Conservation (phyloP, 2,329 filamentous ascomycete species). For the Penicillium brasilianum region DNA sequence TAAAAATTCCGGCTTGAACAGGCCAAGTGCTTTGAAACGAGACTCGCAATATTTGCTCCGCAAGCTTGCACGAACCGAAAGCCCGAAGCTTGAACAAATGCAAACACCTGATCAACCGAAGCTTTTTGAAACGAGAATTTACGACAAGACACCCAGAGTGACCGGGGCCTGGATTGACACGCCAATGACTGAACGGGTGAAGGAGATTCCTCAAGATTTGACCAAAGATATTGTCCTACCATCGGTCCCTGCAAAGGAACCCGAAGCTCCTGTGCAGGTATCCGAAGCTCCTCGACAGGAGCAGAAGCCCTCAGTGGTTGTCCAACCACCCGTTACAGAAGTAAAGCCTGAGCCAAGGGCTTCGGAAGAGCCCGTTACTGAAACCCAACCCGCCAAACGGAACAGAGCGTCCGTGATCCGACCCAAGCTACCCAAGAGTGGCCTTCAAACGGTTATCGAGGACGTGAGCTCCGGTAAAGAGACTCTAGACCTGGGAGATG, state of each 20-base stretch:
- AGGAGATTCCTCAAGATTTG: constrained; percentile 31
- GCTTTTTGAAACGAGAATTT: constrained; percentile 37
- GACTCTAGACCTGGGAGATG: constrained; percentile 47
- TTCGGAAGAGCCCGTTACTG: constrained; percentile 3
- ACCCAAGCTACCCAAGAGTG: constrained; percentile 49
- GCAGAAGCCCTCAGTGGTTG: constrained; percentile 13
- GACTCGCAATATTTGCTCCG: constrained; percentile 51
- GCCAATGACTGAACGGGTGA: constrained; percentile 47
- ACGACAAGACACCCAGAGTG: constrained; percentile 52
- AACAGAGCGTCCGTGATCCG: constrained; percentile 37
- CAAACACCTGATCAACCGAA: constrained; percentile 45
- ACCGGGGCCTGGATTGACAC: constrained; percentile 55
- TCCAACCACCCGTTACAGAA: constrained; percentile 4
- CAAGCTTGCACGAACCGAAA: constrained; percentile 47
- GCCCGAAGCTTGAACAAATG: constrained; percentile 37
- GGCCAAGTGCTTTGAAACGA: constrained; percentile 38
- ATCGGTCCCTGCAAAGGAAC: constrained; percentile 21
- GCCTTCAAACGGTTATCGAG: constrained; percentile 48
- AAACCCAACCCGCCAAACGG: constrained; percentile 19
- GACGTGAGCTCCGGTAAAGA: constrained; percentile 47
- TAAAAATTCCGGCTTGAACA: constrained; percentile 39
- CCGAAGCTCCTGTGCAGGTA: constrained; percentile 12
- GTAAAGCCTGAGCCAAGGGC: neutral
- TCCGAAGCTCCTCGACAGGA: constrained; percentile 7
- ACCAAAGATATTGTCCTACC: constrained; percentile 32